Percentiles rank a stretch among this genome's conserved stretches.
Evolutionary conservation across 192 early-diverging fungal species (phyloP).

Genomic region (Backusella parvicylindrica): DNA sequence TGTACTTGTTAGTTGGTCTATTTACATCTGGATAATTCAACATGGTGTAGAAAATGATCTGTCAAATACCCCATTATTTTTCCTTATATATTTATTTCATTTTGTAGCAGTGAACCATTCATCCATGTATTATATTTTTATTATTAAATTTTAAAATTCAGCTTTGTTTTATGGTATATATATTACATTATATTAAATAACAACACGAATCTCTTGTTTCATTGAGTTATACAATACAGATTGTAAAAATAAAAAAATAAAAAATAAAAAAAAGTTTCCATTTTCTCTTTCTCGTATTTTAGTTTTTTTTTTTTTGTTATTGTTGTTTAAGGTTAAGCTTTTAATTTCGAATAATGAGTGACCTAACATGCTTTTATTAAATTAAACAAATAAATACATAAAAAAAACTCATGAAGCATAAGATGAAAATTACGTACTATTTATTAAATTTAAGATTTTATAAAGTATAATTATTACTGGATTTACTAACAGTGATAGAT

Average conservation of each 20-base stretch:
- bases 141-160: neutral
- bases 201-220: neutral
- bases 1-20: conserved; percentile 59
- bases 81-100: neutral
- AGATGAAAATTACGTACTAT: no score
- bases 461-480: no score
- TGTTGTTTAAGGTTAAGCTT: no score
- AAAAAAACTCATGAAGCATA: no score
- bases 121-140: neutral
- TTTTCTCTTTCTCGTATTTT: no score
- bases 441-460: no score
- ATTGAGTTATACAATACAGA: no score
- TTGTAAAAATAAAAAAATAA: no score
- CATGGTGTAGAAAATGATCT: neutral
- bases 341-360: no score
- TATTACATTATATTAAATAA: neutral
- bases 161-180: neutral
- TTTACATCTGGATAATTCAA: conserved; percentile 27
- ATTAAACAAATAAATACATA: no score
- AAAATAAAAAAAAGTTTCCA: neutral
- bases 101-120: neutral
- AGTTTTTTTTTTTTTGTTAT: no score
- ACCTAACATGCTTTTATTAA: no score
- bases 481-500: conserved; percentile 10
- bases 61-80: neutral